Percentiles rank a stretch among this genome's conserved stretches.
These are phyloP conservation scores for Lophiostoma macrostomum DNA, from an alignment of 495 filamentous ascomycete genomes.

Conservation along the genomic window DNA sequence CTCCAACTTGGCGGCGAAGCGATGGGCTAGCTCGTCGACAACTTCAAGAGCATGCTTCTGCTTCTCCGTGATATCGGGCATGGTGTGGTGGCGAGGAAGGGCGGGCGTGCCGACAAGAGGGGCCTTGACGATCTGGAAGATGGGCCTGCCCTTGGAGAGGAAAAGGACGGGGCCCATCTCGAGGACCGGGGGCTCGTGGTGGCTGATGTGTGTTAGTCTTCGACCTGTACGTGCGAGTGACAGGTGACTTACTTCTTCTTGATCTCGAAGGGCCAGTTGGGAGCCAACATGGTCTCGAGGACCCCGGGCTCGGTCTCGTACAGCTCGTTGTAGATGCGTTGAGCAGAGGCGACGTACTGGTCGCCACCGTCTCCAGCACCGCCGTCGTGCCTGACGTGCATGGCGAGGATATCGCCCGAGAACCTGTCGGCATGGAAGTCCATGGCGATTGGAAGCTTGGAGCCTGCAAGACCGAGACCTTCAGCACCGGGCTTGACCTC, in stretches of 20 bases:
- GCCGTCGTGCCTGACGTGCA: conserved; percentile 30
- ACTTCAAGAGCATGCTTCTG: conserved; percentile 23
- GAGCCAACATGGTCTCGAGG: conserved; percentile 26
- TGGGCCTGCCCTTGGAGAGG: conserved; percentile 28
- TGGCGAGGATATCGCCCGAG: conserved; percentile 33
- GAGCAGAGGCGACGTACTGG: conserved; percentile 31
- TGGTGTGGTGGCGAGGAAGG: conserved; percentile 15
- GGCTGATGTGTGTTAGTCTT: neutral
- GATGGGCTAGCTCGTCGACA: conserved; percentile 24
- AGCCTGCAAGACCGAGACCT: conserved; percentile 30
- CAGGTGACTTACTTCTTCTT: conserved; percentile 23
- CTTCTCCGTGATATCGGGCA: conserved; percentile 19
- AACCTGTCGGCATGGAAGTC: conserved; percentile 34
- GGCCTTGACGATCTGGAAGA: conserved; percentile 32
- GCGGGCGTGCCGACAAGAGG: conserved; percentile 25
- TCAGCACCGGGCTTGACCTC: conserved; percentile 21
- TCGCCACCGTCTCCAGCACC: conserved; percentile 27
- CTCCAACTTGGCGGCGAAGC: conserved; percentile 23
- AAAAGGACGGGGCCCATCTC: conserved; percentile 27
- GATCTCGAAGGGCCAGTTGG: conserved; percentile 32
- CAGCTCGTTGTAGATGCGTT: conserved; percentile 33
- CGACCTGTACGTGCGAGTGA: neutral
- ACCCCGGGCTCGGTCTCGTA: conserved; percentile 21
- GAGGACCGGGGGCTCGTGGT: conserved; percentile 11
- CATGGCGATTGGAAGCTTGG: conserved; percentile 33